Evolutionary conservation across 345 rosid species (phyloP).

Genomic region (Crucihimalaya himalaica): DNA sequence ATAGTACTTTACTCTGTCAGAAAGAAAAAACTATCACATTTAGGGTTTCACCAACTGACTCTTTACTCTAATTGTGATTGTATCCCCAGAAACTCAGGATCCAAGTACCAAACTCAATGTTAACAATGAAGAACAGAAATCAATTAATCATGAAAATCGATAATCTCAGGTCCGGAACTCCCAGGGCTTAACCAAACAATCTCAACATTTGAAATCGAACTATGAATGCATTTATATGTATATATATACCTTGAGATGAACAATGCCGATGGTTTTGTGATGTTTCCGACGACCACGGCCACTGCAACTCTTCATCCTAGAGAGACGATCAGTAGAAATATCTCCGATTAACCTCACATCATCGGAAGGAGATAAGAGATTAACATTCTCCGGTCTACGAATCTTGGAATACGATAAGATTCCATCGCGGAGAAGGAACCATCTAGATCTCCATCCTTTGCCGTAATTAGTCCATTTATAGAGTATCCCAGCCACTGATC

Average conservation of each 20-base stretch:
- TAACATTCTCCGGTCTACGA: conserved; percentile 66
- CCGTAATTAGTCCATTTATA: conserved; percentile 98
- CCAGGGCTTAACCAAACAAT: background rate
- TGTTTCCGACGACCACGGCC: conserved; percentile 55
- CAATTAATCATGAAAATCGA: background rate
- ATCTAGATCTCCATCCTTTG: conserved; percentile 97
- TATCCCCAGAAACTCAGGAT: no score
- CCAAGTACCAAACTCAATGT: no score
- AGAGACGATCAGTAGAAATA: conserved; percentile 54
- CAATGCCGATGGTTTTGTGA: conserved; percentile 75
- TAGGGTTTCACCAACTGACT: background rate
- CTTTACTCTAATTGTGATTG: background rate
- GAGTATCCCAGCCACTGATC: conserved; percentile 86
- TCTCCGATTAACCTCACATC: conserved; percentile 89
- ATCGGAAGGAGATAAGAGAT: conserved; percentile 48
- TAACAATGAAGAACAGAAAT: background rate
- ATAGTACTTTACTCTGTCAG: conserved; percentile 12
- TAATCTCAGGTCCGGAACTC: background rate
- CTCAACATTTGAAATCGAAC: background rate
- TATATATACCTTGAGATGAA: conserved; percentile 71
- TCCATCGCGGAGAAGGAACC: conserved; percentile 83
- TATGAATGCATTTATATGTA: background rate
- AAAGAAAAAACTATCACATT: conserved; percentile 14
- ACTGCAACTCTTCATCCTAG: conserved; percentile 58
- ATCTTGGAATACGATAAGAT: conserved; percentile 81